Conservation (phyloP, 495 filamentous ascomycete genomes). For the Penicillium waksmanii region DNA sequence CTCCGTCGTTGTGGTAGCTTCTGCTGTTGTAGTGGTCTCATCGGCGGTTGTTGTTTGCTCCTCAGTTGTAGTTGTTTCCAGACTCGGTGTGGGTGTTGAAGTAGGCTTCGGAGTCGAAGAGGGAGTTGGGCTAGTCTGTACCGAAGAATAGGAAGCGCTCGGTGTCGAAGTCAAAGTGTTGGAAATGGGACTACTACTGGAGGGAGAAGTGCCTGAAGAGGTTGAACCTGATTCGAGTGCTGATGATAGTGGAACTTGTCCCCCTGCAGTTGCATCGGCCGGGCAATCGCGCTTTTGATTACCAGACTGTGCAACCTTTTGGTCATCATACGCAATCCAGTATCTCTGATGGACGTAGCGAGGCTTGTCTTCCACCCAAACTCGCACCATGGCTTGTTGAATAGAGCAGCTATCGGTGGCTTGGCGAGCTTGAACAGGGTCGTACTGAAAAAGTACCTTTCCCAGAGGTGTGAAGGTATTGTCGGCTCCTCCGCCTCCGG, state of each 20-base stretch:
- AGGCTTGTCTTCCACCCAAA: conserved; percentile 4
- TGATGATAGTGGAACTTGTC: background rate
- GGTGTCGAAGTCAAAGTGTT: background rate
- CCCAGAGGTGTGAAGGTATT: background rate
- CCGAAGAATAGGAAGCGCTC: background rate
- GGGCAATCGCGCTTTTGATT: conserved; percentile 7
- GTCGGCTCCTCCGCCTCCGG: background rate
- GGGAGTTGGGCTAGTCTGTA: background rate
- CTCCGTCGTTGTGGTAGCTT: background rate
- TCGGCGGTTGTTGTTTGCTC: background rate
- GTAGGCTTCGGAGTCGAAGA: background rate
- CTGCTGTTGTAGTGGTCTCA: background rate
- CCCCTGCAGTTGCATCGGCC: conserved; percentile 3
- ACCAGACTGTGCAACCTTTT: background rate
- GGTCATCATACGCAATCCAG: conserved; percentile 5
- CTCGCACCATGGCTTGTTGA: conserved; percentile 2
- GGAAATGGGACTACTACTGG: background rate
- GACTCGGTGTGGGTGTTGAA: background rate
- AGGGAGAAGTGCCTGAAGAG: background rate
- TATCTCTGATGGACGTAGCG: conserved; percentile 3
- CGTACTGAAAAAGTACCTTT: conserved; percentile 7
- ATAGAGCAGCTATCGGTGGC: background rate
- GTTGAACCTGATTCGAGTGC: background rate
- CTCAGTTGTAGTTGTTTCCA: background rate
- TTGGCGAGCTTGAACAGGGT: conserved; percentile 4